Percentiles rank a stretch among this genome's conserved stretches.
Conservation (phyloP, 805 yeast genomes). For the Yamadazyma laniorum region DNA sequence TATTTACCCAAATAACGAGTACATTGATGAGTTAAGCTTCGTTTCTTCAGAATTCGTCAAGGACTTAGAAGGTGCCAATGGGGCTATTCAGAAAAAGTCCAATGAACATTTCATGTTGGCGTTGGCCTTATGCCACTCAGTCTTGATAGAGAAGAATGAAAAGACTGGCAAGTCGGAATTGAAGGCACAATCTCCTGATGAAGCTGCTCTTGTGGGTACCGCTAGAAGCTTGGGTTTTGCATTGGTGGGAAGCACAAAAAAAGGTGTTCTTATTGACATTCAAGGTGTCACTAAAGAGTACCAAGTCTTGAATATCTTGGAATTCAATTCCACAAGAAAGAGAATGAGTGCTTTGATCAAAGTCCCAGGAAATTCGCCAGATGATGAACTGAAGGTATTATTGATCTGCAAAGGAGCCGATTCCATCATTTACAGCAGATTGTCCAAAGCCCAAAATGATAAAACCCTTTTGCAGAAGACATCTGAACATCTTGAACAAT, state of each 20-base stretch:
- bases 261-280: conserved; percentile 62
- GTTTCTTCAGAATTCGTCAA: conserved; percentile 62
- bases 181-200: conserved; percentile 85
- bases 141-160: conserved; percentile 65
- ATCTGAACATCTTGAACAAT: conserved; percentile 72
- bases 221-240: conserved; percentile 76
- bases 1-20: conserved; percentile 22
- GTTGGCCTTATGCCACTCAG: conserved; percentile 77
- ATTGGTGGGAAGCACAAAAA: conserved; percentile 63
- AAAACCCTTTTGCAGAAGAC: conserved; percentile 58
- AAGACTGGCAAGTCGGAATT: conserved; percentile 51
- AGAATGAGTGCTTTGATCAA: conserved; percentile 83
- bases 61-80: conserved; percentile 56
- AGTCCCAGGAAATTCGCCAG: conserved; percentile 55
- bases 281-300: conserved; percentile 72
- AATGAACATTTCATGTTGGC: conserved; percentile 76
- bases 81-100: conserved; percentile 52
- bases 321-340: conserved; percentile 81
- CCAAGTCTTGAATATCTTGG: conserved; percentile 67
- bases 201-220: conserved; percentile 79
- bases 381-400: conserved; percentile 48
- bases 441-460: conserved; percentile 42
- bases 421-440: conserved; percentile 69
- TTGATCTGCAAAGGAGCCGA: conserved; percentile 85
- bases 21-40: conserved; percentile 66